A percentile compares a stretch with the other conserved stretches of the same genome.
These are phyloP conservation scores for Saccharomycopsis fibuligera DNA, from an alignment of 805 yeast genomes.

Conservation along the genomic window DNA sequence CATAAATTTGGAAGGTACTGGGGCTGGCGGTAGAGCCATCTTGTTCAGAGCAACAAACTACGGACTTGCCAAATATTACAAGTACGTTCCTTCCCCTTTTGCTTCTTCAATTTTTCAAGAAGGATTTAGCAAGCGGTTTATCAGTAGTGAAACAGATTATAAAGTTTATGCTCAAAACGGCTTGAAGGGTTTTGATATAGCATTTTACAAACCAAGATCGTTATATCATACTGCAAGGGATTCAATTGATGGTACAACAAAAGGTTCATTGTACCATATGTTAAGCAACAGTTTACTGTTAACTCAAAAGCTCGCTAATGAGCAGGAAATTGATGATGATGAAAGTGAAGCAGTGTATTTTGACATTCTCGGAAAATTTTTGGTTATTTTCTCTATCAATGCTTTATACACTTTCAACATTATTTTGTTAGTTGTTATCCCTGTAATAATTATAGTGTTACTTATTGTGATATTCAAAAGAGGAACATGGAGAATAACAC, in stretches of 20 bases:
- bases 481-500: conserved; percentile 43
- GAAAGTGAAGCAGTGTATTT: conserved; percentile 52
- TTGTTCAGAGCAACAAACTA: conserved; percentile 79
- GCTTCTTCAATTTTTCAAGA: conserved; percentile 79
- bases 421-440: conserved; percentile 45
- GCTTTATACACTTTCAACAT: conserved; percentile 47
- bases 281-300: conserved; percentile 62
- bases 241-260: conserved; percentile 54
- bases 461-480: conserved; percentile 42
- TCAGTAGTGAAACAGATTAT: conserved; percentile 82
- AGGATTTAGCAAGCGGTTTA: conserved; percentile 68
- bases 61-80: conserved; percentile 56
- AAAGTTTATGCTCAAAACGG: conserved; percentile 62
- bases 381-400: conserved; percentile 47
- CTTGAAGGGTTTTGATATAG: conserved; percentile 81
- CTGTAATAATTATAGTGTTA: conserved; percentile 44
- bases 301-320: conserved; percentile 26
- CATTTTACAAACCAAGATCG: conserved; percentile 80
- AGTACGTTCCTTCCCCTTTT: conserved; percentile 51
- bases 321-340: conserved; percentile 25
- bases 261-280: conserved; percentile 81
- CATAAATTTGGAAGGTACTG: conserved; percentile 86
- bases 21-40: conserved; percentile 81
- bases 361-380: conserved; percentile 54
- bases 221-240: conserved; percentile 78